These are phyloP conservation scores for Cladosporium halotolerans DNA, from an alignment of 2,329 filamentous ascomycete genomes.

Conservation along the genomic window DNA sequence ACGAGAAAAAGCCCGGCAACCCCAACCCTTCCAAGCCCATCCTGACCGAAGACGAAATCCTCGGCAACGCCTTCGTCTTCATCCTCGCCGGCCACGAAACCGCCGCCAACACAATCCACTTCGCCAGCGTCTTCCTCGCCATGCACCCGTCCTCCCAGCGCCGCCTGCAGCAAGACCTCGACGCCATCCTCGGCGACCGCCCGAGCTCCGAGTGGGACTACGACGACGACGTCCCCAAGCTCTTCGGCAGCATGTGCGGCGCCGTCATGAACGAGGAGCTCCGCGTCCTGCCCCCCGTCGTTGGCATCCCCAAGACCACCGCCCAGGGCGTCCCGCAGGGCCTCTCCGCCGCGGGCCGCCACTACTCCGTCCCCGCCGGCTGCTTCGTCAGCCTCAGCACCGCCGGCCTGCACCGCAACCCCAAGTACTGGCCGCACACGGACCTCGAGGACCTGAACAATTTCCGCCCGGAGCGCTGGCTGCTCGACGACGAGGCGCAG, in stretches of 20 bases:
- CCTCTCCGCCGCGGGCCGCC: constrained; percentile 53
- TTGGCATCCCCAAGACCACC: constrained; percentile 63
- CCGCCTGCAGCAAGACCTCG: constrained; percentile 62
- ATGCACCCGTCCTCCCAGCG: constrained; percentile 58
- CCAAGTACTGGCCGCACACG: constrained; percentile 61
- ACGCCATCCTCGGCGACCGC: constrained; percentile 54
- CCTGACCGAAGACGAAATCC: constrained; percentile 58
- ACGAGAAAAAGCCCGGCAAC: constrained; percentile 29
- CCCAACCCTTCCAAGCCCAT: constrained; percentile 33
- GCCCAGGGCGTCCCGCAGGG: constrained; percentile 43
- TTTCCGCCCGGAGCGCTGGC: constrained; percentile 69
- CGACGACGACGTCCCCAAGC: constrained; percentile 56
- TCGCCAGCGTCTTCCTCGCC: constrained; percentile 62
- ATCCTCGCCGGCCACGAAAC: constrained; percentile 75
- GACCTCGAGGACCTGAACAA: constrained; percentile 55
- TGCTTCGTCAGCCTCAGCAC: constrained; percentile 52
- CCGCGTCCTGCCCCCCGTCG: constrained; percentile 64
- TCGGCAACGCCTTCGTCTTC: constrained; percentile 61
- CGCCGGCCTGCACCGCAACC: constrained; percentile 58
- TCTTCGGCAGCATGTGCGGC: constrained; percentile 64
- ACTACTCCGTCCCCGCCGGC: constrained; percentile 52
- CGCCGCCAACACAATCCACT: constrained; percentile 69
- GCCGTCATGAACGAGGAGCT: constrained; percentile 74
- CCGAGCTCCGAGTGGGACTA: constrained; percentile 64
- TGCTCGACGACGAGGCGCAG: constrained; percentile 33